phyloP scores from a whole-genome alignment of 2,329 filamentous ascomycete species.

The Neoscytalidium dimidiatum region DNA sequence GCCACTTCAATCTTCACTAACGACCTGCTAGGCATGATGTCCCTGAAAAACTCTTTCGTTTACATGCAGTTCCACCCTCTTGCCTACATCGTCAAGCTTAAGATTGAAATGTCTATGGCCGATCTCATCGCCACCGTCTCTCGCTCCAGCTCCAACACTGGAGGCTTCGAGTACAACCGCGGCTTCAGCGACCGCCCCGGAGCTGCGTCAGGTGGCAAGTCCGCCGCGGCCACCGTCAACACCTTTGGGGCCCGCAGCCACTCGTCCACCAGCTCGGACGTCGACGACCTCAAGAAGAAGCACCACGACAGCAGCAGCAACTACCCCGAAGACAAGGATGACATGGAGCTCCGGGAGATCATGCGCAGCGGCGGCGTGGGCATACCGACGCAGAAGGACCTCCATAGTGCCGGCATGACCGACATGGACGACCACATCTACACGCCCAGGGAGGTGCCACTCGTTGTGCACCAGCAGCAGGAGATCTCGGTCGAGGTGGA shows the following conservation, averaged over 20 bases:
- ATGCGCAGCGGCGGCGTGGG: conserved; percentile 8
- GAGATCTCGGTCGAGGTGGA: conserved; percentile 3
- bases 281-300: not conserved
- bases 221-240: not conserved
- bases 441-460: not conserved
- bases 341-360: not conserved
- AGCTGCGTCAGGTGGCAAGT: not conserved
- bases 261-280: not conserved
- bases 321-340: not conserved
- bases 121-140: conserved; percentile 36
- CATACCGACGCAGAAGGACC: not conserved
- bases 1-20: too few species aligned
- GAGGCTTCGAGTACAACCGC: not conserved
- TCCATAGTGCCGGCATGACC: not conserved
- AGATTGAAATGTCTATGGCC: conserved; percentile 50
- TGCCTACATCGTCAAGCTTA: conserved; percentile 46
- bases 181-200: not conserved
- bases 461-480: conserved; percentile 2
- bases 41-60: conserved; percentile 16
- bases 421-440: not conserved
- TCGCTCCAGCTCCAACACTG: not conserved
- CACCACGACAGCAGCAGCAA: not conserved
- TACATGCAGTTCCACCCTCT: conserved; percentile 45
- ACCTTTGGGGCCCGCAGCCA: not conserved
- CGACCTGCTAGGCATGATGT: conserved; percentile 21